Evolutionary conservation across 1,139 yeast genomes (phyloP).

Genomic region (Arxiozyma slooffiae): DNA sequence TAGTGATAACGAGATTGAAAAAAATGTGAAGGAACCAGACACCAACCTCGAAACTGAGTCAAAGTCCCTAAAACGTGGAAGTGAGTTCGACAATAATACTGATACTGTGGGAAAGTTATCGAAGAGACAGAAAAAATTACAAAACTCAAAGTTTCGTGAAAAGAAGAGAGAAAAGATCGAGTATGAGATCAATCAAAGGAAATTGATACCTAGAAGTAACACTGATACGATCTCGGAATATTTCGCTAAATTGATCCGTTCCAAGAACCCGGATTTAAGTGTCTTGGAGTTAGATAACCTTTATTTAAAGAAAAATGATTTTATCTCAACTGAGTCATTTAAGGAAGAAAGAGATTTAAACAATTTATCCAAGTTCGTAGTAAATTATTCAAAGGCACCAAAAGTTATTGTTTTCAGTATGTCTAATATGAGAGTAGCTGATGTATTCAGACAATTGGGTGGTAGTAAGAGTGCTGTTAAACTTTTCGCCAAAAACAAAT

Average conservation of each 20-base stretch:
- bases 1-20: constrained; percentile 5
- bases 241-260: constrained; percentile 25
- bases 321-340: constrained; percentile 23
- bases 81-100: constrained; percentile 1
- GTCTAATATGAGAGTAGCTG: constrained; percentile 31
- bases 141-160: constrained; percentile 23
- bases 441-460: constrained; percentile 35
- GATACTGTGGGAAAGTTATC: constrained; percentile 12
- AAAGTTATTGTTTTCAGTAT: constrained; percentile 23
- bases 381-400: constrained; percentile 26
- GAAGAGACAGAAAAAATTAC: constrained; percentile 28
- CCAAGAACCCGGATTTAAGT: constrained; percentile 28
- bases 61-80: constrained; percentile 2
- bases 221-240: constrained; percentile 26
- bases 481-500: constrained; percentile 52
- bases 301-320: constrained; percentile 27
- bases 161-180: constrained; percentile 26
- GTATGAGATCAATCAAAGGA: constrained; percentile 24
- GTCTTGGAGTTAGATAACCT: constrained; percentile 29
- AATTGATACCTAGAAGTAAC: constrained; percentile 20
- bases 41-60: constrained; percentile 6
- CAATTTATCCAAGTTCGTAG: constrained; percentile 21
- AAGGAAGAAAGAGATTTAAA: constrained; percentile 20
- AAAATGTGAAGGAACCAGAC: constrained; percentile 2
- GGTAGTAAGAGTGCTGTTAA: constrained; percentile 45